Evolutionary conservation across 129 eudicot species (phyloP), one percentile per base, ranked within the genome.

Genomic region (Gnaphalium uliginosum): DNA sequence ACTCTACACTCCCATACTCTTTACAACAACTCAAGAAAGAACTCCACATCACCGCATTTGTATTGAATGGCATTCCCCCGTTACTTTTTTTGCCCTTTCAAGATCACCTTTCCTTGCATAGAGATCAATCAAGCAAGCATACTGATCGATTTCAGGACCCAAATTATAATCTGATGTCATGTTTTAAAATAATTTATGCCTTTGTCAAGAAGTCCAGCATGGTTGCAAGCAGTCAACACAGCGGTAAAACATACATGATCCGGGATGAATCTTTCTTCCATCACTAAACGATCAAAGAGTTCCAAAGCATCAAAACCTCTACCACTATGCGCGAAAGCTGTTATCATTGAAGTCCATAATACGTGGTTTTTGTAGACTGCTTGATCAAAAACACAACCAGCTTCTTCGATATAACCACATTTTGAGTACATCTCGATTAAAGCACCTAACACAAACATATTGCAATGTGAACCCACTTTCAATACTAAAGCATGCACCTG

Each of bases 171-270:
- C 83, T 21, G 69, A 72, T 66, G 25, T 82, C 87, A 83, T 86
- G 73, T 73, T 86, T 80, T 46, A 33, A 86, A 83, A 76, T 80
- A 79, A 46, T 17, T 41, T 11, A 80, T 43, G 2, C 80, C 87
- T 35, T 71, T 80, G 19, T 82, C 85, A 69, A 83, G 71, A 76
- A 86, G 81, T 27, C 87, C 87, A 23, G 83, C 50, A 63, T 79
- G 83, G 60, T 76, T 86, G 21, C 87, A 86, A 32, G 89, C 87
- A 61, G 82, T 86, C 69, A 86, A 76, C 4, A 83, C 66, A 25
- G 78, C 87, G 0, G 87, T 86, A 51, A 86, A 86, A 51, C 89
- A 86, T 37, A 86, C 79, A 74, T 86, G 87, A 63, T 86, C 89
- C 0, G 81, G 85, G 13, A 14, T 53, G 61, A 83, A 83, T 37